Evolutionary conservation across 2,329 filamentous ascomycete genomes (phyloP), one percentile per base, ranked within the genome.

Genomic region (Myriosclerotinia curreyana): DNA sequence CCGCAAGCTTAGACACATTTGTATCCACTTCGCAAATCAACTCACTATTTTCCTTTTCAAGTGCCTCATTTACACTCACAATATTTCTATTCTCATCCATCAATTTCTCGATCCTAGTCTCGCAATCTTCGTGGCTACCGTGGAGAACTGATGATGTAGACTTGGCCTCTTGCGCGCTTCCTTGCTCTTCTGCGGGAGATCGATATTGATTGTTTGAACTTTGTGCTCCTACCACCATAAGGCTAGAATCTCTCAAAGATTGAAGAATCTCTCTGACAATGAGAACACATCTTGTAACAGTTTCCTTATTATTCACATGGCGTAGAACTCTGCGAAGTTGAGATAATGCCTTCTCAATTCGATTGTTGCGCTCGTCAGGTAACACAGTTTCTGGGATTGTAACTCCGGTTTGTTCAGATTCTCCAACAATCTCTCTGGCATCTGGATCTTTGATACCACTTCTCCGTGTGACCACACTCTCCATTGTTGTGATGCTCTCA

Each of bases 301-400:
- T 5, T 34, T 9, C 0, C 7, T 48, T 20, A 12, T 0, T 6
- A 22, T 48, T 7, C 3, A 11, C 7, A 22, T 3, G 0, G 14
- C 7, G 28, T 12, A 48, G n/a, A 34, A 15, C 1, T 1, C 0
- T 48, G n/a, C 14, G 12, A 17, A 36, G 22, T 1, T 17, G 40
- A 25, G 1, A 1, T 11, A 48, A 9, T 4, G 2, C 4, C 5
- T 25, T 2, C 25, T 20, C 11, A 14, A 48, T 17, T 0, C 12
- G 1, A 12, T 12, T 8, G 1, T 4, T 22, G 4, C 5, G 2
- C n/a, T 1, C 2, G 2, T 0, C 12, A 36, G 20, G n/a, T 36
- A 14, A 17, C 3, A 12, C 14, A 49, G 46, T 5, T 49, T 17
- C 11, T 22, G 44, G 20, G 8, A 46, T 7, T 2, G 20, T 46